Evolutionary conservation across 2,329 filamentous ascomycete species (phyloP), one percentile per base, ranked within the genome.

Genomic region (Pseudogymnoascus sp.): DNA sequence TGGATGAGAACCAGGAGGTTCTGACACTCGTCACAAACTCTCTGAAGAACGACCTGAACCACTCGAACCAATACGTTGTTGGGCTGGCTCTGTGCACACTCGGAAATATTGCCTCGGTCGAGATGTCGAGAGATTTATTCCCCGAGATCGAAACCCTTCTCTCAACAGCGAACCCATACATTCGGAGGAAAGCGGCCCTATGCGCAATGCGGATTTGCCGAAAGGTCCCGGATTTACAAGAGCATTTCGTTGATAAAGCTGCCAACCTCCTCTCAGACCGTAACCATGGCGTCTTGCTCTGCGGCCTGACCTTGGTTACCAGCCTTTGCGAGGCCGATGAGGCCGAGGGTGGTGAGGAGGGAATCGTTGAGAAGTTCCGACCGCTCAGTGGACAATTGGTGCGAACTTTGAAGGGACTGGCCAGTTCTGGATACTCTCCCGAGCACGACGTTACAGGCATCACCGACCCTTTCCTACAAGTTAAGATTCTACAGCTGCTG

Each of bases 1-100:
- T 99, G 64, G 94, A 99, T 74, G 94, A 99, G 80, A 99, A 99
- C 70, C 94, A 99, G 74, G 95, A 99, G 75, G 95, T 99, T 18
- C 75, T 99, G 71, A 99, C 94, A 1, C 79, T 99, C 63, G 95
- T 99, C 62, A 99, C 94, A 35, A 99, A 99, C 76, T 99, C 94
- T 9, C 77, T 99, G 66, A 94, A 97, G 75, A 99, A 97, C 81
- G 94, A 97, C 72, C 82, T 99, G 61, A 91, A 92, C 69, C 94
- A 99, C 77, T 92, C 91, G 61, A 99, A 99, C 74, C 94, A 99
- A 76, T 99, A 99, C 75, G 91, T 99, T 64, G 94, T 97, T 68
- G 94, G 95, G 22, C 87, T 99, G 59, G 94, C 94, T 63, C 86
- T 99, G 33, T 97, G 93, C 74, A 97, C 95, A 0, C 84, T 99